Percentiles rank a stretch among this genome's conserved stretches.
Conservation (phyloP, 140 eudicot species). For the Eryngium alpinum region DNA sequence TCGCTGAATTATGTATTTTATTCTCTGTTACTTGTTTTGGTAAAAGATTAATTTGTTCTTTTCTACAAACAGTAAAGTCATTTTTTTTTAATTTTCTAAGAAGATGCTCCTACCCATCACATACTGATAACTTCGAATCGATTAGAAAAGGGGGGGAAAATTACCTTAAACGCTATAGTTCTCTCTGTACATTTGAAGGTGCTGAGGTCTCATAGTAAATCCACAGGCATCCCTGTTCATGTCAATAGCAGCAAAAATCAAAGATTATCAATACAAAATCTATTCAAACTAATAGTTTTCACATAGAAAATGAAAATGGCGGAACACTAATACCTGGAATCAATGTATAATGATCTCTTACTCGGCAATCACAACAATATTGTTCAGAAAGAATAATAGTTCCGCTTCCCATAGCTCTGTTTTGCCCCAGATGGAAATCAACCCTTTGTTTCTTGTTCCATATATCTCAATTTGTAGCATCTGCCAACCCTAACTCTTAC, state of each 20-base stretch:
- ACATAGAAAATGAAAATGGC: no score
- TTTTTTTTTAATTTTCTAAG: not conserved
- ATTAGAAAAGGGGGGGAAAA: no score
- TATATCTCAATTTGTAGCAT: not conserved
- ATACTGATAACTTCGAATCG: not conserved
- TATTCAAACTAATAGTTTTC: slow-evolving; percentile 14
- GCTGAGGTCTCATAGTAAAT: slow-evolving; percentile 92
- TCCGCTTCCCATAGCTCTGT: slow-evolving; percentile 55
- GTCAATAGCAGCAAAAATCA: not conserved
- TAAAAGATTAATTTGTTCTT: no score
- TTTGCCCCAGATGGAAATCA: slow-evolving; percentile 23
- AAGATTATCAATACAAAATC: not conserved
- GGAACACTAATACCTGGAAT: slow-evolving; percentile 57
- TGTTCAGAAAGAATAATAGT: slow-evolving; percentile 41
- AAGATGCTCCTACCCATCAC: not conserved
- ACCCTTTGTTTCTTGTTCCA: not conserved
- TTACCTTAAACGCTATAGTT: slow-evolving; percentile 72
- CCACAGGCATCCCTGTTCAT: slow-evolving; percentile 92
- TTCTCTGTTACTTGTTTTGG: no score
- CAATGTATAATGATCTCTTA: slow-evolving; percentile 79
- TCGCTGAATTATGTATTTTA: no score
- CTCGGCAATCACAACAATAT: slow-evolving; percentile 97
- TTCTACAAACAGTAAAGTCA: no score
- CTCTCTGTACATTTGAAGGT: slow-evolving; percentile 69
- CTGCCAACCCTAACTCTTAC: no score